Base-by-base conservation (phyloP, 192 early-diverging fungal genomes). In the Mortierella hygrophila region DNA sequence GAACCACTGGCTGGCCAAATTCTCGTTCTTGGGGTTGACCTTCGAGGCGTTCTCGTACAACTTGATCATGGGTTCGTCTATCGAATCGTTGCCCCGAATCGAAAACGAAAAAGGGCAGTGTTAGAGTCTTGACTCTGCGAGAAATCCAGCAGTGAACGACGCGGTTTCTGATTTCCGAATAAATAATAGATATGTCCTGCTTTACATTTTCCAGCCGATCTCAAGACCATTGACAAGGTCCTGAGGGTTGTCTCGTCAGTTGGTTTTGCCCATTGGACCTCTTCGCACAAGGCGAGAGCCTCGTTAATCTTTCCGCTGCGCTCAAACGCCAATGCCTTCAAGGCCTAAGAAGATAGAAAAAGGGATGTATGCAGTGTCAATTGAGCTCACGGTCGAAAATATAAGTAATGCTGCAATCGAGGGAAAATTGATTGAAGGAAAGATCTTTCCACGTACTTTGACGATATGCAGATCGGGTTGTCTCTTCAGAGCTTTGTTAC, bases 1-100 rank as follows among this genome's bases (percentile, higher is more conserved):
- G 84, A 96, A 98, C 92, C 93, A 93, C 72, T 96, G 94, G 60
- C 89, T 93, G 15, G 90, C 93, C 42, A 95, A 85, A 69, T 95
- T 93, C 79, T 96, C 95, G 72, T 95, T 94, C 29, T 90, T 88
- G 20, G 96, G 94, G 47, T 89, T 81, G 11, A 77, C 52, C 54
- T 87, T 89, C 35, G 89, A 91, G 8, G 95, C 96, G 20, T 88
- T 92, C 57, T 92, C 92, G 80, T 98, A 98, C 4, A 97, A 77
- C 37, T 93, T 91, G 46, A 93, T 91, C 63, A 98, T 93, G 26
- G 94, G 92, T 13, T 94, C 89, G 65, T 89, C 93, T 96, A 78
- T 40, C 6, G 40, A 38, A 49, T 23, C 4, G 60, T 65, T 54
- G 16, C 15, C 29, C 26, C 11, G 18, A 18, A 9, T 38, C 49